Evolutionary conservation across 768 basidiomycete genomes (phyloP).

Genomic region (Suillus brevipes): DNA sequence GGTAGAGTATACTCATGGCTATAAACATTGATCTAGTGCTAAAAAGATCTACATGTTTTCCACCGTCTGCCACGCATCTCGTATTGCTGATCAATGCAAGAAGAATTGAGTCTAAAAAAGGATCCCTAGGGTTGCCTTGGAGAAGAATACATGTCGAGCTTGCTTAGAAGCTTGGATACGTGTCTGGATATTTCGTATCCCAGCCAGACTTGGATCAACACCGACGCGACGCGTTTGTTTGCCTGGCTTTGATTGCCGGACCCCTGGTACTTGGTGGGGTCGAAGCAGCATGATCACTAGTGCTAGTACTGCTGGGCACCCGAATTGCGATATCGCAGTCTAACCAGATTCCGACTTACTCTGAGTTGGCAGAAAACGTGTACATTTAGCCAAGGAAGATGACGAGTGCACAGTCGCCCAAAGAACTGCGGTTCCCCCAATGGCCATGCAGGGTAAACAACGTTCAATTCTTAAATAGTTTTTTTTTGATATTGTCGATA

Average conservation of each 20-base stretch:
- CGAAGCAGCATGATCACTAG: too few relatives aligned
- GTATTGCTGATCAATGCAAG: background rate
- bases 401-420: background rate
- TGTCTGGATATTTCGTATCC: background rate
- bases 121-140: background rate
- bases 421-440: background rate
- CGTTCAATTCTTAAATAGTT: background rate
- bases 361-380: constrained; percentile 12
- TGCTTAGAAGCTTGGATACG: constrained; percentile 1
- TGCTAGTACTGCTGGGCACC: constrained; percentile 4
- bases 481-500: background rate
- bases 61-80: background rate
- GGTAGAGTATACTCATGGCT: background rate
- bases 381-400: constrained; percentile 6
- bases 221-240: constrained; percentile 55
- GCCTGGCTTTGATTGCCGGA: constrained; percentile 29
- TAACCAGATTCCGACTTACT: constrained; percentile 1
- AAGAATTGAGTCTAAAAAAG: background rate
- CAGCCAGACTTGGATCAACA: constrained; percentile 15
- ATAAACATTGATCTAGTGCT: background rate
- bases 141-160: background rate
- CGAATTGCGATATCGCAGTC: constrained; percentile 5
- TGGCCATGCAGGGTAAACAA: background rate
- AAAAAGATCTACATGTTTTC: background rate
- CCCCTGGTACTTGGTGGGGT: constrained; percentile 16